Percentiles rank a stretch among this genome's conserved stretches.
phyloP scores from a whole-genome alignment of 164 flowering plant species.

The Buxus sempervirens region DNA sequence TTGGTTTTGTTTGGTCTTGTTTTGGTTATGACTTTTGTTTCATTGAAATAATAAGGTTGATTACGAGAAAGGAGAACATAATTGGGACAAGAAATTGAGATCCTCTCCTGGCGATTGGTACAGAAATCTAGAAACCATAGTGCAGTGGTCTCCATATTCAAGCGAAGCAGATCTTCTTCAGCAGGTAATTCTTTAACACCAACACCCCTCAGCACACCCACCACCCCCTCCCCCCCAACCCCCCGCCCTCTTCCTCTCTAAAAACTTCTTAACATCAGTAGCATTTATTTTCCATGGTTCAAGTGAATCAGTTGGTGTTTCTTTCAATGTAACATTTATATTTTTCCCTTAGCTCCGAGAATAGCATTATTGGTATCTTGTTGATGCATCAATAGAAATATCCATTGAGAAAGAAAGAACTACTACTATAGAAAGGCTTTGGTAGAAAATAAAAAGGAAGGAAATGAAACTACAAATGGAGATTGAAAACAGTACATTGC shows the following conservation, averaged over 20 bases:
- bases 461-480: not conserved
- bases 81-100: constrained; percentile 49
- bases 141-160: constrained; percentile 81
- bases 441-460: not conserved
- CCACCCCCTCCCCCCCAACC: too few species aligned
- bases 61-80: constrained; percentile 43
- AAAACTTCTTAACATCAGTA: too few species aligned
- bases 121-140: constrained; percentile 59
- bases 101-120: constrained; percentile 57
- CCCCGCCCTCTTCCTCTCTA: too few species aligned
- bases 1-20: not conserved
- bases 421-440: not conserved
- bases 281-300: too few species aligned
- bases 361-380: too few species aligned
- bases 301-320: not conserved
- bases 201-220: too few species aligned
- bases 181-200: constrained; percentile 63
- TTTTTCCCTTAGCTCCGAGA: too few species aligned
- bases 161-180: constrained; percentile 61
- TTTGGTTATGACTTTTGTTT: not conserved
- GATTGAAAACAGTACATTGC: not conserved
- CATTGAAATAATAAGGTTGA: constrained; percentile 49
- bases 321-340: not conserved
- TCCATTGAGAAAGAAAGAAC: too few species aligned
- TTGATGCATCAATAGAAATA: too few species aligned